Conservation (phyloP, 306 rosid genomes). For the Cucurbita ficifolia region DNA sequence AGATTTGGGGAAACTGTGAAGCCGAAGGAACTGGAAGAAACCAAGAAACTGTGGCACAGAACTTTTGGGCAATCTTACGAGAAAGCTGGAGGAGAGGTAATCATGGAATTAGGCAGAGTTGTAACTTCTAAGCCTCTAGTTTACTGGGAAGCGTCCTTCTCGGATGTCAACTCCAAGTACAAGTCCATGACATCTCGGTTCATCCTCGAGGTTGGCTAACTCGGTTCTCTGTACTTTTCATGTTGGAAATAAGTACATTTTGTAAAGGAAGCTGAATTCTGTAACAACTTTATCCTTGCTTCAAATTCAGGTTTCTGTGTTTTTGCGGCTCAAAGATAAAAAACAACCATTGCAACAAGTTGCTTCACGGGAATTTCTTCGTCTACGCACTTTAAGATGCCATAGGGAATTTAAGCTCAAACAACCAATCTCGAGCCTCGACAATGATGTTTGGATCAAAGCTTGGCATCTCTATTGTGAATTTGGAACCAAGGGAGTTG, state of each 20-base stretch:
- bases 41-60: conserved; percentile 57
- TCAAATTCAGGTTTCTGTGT: conserved; percentile 50
- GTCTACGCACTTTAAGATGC: conserved; percentile 52
- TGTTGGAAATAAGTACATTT: neutral
- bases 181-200: conserved; percentile 65
- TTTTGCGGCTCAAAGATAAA: conserved; percentile 36
- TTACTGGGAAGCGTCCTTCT: conserved; percentile 50
- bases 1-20: conserved; percentile 29
- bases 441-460: conserved; percentile 45
- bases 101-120: conserved; percentile 16
- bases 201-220: conserved; percentile 56
- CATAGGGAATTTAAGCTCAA: conserved; percentile 65
- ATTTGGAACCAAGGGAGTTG: conserved; percentile 78
- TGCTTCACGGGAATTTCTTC: conserved; percentile 25
- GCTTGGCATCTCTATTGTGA: conserved; percentile 87
- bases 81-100: conserved; percentile 73
- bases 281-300: neutral
- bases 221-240: neutral
- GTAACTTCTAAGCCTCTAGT: conserved; percentile 21
- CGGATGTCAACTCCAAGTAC: conserved; percentile 62
- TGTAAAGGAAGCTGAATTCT: neutral
- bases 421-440: conserved; percentile 33
- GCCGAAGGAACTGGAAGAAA: conserved; percentile 49
- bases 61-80: conserved; percentile 73
- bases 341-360: conserved; percentile 29